Percentiles rank a stretch among this genome's conserved stretches.
Evolutionary conservation across 257 asterid species (phyloP).

Genomic region (Nicotiana otophora): DNA sequence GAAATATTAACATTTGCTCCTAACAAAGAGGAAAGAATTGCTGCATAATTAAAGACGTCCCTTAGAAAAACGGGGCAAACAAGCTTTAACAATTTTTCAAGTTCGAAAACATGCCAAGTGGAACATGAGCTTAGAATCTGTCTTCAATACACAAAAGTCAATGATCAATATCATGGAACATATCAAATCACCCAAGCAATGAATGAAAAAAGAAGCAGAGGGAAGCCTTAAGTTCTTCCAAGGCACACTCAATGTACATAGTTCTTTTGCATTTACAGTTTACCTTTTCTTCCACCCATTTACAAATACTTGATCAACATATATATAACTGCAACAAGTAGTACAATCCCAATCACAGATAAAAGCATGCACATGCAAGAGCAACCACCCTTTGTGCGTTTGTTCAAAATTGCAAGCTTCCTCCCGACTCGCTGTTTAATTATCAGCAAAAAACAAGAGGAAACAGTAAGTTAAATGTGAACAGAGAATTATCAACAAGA

Average conservation of each 20-base stretch:
- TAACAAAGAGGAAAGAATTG: too few species aligned
- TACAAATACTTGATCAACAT: constrained; percentile 68
- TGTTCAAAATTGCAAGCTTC: constrained; percentile 66
- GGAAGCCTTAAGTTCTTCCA: background rate
- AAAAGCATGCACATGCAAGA: constrained; percentile 71
- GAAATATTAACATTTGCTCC: too few species aligned
- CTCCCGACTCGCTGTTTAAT: constrained; percentile 54
- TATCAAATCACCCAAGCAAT: constrained; percentile 5
- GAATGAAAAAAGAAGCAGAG: background rate
- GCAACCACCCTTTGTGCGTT: constrained; percentile 82
- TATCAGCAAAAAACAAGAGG: background rate
- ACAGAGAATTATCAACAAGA: background rate
- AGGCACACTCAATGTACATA: background rate
- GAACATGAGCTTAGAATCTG: background rate
- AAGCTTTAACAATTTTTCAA: too few species aligned
- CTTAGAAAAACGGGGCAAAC: too few species aligned
- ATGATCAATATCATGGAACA: background rate
- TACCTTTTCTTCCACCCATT: constrained; percentile 1
- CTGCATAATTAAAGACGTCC: too few species aligned
- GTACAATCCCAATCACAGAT: constrained; percentile 61
- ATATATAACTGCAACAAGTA: constrained; percentile 51
- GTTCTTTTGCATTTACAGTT: constrained; percentile 3
- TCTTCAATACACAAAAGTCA: background rate
- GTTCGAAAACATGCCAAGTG: background rate
- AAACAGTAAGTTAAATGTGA: background rate